A percentile compares a stretch with the other conserved stretches of the same genome.
Evolutionary conservation across 116 monocot species (phyloP).

Genomic region (Iris pallida): DNA sequence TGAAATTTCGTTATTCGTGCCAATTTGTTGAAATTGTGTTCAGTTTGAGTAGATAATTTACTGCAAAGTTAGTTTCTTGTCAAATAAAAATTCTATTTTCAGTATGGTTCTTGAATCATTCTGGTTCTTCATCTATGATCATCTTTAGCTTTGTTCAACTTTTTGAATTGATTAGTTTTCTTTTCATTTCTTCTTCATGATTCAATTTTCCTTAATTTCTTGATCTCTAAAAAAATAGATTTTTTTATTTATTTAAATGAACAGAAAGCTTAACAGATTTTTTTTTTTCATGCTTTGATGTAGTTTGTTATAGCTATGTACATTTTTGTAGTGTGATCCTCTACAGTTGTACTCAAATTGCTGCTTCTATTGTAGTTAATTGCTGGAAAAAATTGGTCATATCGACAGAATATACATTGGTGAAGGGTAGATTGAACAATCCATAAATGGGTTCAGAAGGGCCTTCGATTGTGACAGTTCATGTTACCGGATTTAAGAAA

Average conservation of each 20-base stretch:
- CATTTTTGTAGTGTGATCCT: neutral
- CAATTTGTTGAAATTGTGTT: no score
- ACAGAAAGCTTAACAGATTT: neutral
- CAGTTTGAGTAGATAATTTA: neutral
- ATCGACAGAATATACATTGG: neutral
- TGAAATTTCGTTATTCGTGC: no score
- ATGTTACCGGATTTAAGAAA: conserved; percentile 89
- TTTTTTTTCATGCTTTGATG: neutral
- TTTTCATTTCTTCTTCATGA: neutral
- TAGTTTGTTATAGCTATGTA: neutral
- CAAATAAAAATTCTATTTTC: neutral
- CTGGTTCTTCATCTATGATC: neutral
- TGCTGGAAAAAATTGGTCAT: neutral
- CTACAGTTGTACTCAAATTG: conserved; percentile 7
- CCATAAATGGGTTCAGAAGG: conserved; percentile 88
- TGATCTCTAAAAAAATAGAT: neutral
- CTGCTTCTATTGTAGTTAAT: conserved; percentile 5
- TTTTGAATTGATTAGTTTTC: neutral
- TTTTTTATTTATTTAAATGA: neutral
- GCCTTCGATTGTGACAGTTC: conserved; percentile 58
- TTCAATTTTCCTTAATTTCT: neutral
- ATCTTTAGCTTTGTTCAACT: neutral
- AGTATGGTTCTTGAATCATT: neutral
- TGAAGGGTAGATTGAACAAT: neutral
- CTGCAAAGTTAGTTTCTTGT: neutral